These are phyloP conservation scores for Podaxis sp. DNA, from an alignment of 768 basidiomycete genomes.

Conservation along the genomic window DNA sequence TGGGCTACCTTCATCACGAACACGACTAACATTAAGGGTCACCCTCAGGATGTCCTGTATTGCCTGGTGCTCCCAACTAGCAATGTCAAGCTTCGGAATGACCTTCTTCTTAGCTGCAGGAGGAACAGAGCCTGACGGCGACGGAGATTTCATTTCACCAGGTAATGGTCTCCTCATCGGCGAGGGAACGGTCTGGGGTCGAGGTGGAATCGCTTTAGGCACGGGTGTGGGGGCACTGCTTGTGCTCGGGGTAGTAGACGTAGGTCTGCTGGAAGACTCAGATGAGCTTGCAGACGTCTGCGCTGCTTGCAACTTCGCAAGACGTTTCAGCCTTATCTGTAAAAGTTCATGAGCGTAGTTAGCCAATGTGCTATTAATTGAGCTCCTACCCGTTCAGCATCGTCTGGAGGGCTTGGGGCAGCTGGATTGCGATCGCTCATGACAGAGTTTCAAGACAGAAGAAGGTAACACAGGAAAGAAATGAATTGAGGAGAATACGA, in stretches of 20 bases:
- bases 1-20: neutral
- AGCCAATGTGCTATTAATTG: neutral
- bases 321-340: slow-evolving; percentile 89
- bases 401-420: slow-evolving; percentile 57
- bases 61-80: slow-evolving; percentile 72
- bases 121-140: slow-evolving; percentile 29
- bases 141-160: slow-evolving; percentile 26
- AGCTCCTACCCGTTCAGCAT: slow-evolving; percentile 72
- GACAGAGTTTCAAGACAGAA: neutral
- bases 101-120: slow-evolving; percentile 48
- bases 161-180: slow-evolving; percentile 34
- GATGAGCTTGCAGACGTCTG: slow-evolving; percentile 21
- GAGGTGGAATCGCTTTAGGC: slow-evolving; percentile 24
- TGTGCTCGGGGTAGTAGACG: slow-evolving; percentile 18
- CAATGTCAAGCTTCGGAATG: slow-evolving; percentile 42
- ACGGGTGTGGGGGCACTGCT: slow-evolving; percentile 6
- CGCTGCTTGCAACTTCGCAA: slow-evolving; percentile 73
- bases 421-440: slow-evolving; percentile 25
- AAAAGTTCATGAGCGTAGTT: slow-evolving; percentile 12
- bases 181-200: slow-evolving; percentile 35
- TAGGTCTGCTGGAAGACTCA: slow-evolving; percentile 24
- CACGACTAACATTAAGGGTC: slow-evolving; percentile 66
- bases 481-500: neutral
- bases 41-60: slow-evolving; percentile 70
- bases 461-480: neutral